Evolutionary conservation across 2,329 filamentous ascomycete species (phyloP), one percentile per base, ranked within the genome.

Genomic region (Lachnellula cervina): DNA sequence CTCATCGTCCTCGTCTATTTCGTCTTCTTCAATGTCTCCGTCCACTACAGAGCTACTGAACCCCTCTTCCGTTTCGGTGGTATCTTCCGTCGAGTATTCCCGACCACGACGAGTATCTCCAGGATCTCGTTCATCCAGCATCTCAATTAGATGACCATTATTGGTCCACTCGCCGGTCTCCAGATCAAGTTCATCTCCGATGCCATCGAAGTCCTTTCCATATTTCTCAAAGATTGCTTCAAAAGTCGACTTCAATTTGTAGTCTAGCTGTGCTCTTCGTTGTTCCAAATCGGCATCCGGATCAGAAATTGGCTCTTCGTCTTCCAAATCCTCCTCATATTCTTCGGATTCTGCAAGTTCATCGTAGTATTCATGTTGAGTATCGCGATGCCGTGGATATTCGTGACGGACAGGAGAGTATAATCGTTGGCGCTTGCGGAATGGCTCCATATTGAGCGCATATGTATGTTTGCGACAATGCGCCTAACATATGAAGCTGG

Each of bases 221-320:
- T 96, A 97, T 71, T 96, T 97, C 58, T 87, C 82, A 69, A 96
- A 96, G 54, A 97, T 96, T 54, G 82, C 77, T 68, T 96, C 91
- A 69, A 96, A 94, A 5, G 84, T 84, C n/a, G 84, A 86, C 70
- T 94, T 93, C 42, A 96, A 80, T 56, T 84, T 84, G 60, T 79
- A 75, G 59, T 89, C 85, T 55, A 90, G 88, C 53, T 80, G 78
- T 49, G 82, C 80, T 61, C 88, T 81, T 48, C 81, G 83, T 58
- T 80, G 75, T 46, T 83, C 77, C 16, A 90, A 73, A 54, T 83
- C 78, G 58, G 79, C 77, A 51, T 79, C 75, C 16, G 80, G 76
- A 57, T 84, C 77, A 34, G 78, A 76, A 14, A 54, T 19, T 42
- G 51, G 14, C 37, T 60, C 52, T 17, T 53, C 56, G n/a, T 49